Percentiles rank a stretch among this genome's conserved stretches.
Evolutionary conservation across 2,329 filamentous ascomycete genomes (phyloP).

Genomic region (Fusarium floridanum): DNA sequence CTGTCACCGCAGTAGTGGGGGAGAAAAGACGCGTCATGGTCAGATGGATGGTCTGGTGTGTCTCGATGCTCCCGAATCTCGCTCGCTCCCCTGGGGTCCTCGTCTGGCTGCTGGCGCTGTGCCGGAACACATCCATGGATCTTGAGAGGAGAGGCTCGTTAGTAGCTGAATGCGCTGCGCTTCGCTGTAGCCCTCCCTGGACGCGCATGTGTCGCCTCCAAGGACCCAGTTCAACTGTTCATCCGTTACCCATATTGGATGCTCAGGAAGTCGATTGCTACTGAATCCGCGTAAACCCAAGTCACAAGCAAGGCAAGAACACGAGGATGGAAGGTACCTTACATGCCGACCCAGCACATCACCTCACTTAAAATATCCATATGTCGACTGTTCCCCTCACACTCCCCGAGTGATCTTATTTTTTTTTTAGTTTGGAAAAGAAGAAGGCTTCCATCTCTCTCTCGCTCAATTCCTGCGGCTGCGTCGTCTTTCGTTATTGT

Average conservation of each 20-base stretch:
- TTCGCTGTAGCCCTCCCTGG: conserved; percentile 13
- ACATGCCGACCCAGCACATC: conserved; percentile 19
- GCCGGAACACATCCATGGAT: conserved; percentile 5
- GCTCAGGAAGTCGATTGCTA: conserved; percentile 15
- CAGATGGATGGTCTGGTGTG: conserved; percentile 30
- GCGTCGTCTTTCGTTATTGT: conserved; percentile 37
- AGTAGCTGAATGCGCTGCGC: conserved; percentile 4
- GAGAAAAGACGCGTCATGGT: conserved; percentile 47
- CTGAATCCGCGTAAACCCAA: conserved; percentile 31
- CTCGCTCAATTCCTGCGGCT: conserved; percentile 21
- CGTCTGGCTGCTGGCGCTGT: neutral
- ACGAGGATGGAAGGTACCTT: conserved; percentile 30
- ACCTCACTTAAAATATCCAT: conserved; percentile 31
- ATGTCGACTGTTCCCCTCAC: conserved; percentile 24
- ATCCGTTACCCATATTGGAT: conserved; percentile 35
- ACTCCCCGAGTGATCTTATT: conserved; percentile 25
- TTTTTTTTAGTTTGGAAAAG: conserved; percentile 22
- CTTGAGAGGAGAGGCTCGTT: neutral
- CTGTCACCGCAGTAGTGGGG: conserved; percentile 38
- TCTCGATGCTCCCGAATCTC: conserved; percentile 34
- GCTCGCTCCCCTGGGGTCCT: neutral
- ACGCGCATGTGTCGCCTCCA: conserved; percentile 38
- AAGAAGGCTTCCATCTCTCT: conserved; percentile 8
- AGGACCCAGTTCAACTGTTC: conserved; percentile 19
- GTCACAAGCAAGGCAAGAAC: conserved; percentile 26